These are phyloP conservation scores for Noccaea bulbosa DNA, from an alignment of 345 rosid genomes.

Conservation along the genomic window DNA sequence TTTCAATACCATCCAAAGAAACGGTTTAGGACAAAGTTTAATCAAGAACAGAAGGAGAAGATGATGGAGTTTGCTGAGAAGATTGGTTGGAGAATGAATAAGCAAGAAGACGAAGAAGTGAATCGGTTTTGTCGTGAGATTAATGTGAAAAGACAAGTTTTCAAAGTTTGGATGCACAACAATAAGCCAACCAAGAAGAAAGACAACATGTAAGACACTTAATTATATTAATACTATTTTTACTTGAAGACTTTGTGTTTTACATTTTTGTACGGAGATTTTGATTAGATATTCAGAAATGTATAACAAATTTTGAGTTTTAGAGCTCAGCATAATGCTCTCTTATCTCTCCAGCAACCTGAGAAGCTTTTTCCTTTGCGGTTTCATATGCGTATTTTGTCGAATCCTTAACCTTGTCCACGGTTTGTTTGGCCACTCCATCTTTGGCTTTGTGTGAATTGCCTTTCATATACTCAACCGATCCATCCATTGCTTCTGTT, in stretches of 20 bases:
- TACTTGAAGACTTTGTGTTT: constrained; percentile 10
- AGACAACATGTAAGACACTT: constrained; percentile 34
- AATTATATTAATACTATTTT: constrained; percentile 16
- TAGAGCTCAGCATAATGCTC: constrained; percentile 40
- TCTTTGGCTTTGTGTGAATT: constrained; percentile 28
- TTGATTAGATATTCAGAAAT: neutral
- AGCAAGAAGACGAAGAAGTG: constrained; percentile 54
- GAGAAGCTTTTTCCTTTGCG: constrained; percentile 58
- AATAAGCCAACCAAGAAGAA: constrained; percentile 53
- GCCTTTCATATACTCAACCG: constrained; percentile 39
- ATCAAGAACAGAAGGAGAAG: constrained; percentile 61
- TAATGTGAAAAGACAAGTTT: constrained; percentile 60
- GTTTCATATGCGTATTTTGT: constrained; percentile 46
- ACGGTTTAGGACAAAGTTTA: constrained; percentile 78
- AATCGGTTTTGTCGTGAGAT: constrained; percentile 58
- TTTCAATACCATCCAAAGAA: constrained; percentile 43
- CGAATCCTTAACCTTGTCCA: constrained; percentile 44
- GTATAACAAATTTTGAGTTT: neutral
- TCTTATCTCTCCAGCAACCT: constrained; percentile 53
- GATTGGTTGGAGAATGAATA: constrained; percentile 64
- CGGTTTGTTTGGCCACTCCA: constrained; percentile 28
- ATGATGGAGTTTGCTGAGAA: constrained; percentile 64
- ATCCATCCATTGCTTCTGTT: constrained; percentile 34
- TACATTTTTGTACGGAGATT: neutral
- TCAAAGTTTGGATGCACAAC: constrained; percentile 88